Conservation (phyloP, 306 rosid genomes). For the Clitoria ternatea region DNA sequence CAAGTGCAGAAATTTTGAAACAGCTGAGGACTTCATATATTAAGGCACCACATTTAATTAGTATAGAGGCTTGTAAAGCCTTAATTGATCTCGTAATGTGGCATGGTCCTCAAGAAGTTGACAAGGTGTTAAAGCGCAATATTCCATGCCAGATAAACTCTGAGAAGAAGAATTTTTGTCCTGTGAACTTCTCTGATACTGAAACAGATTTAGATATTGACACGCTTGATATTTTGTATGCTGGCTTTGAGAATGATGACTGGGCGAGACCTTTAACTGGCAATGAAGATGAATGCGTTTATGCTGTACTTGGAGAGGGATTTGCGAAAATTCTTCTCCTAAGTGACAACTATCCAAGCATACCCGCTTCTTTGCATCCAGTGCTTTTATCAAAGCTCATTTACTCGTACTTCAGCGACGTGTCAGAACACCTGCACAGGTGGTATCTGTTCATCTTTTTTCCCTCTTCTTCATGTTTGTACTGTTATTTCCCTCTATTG, state of each 20-base stretch:
- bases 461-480: background rate
- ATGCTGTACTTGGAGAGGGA: slow-evolving; percentile 83
- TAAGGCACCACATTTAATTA: slow-evolving; percentile 60
- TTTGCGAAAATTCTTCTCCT: slow-evolving; percentile 92
- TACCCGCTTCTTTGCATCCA: slow-evolving; percentile 66
- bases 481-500: background rate
- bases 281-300: slow-evolving; percentile 67
- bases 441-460: slow-evolving; percentile 16
- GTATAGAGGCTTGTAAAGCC: slow-evolving; percentile 75
- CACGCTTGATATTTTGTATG: slow-evolving; percentile 69
- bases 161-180: slow-evolving; percentile 44
- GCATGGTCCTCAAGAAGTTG: slow-evolving; percentile 88
- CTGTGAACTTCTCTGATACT: slow-evolving; percentile 50
- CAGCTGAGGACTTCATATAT: slow-evolving; percentile 66
- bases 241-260: slow-evolving; percentile 59
- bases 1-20: slow-evolving; percentile 64
- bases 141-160: slow-evolving; percentile 30
- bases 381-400: slow-evolving; percentile 70
- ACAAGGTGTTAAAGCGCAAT: slow-evolving; percentile 42
- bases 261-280: slow-evolving; percentile 47
- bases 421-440: slow-evolving; percentile 61
- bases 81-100: slow-evolving; percentile 81
- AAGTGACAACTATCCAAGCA: slow-evolving; percentile 64
- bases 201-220: slow-evolving; percentile 42
- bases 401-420: slow-evolving; percentile 57